phyloP scores from a whole-genome alignment of 768 basidiomycete species.

The Serendipita sp. region DNA sequence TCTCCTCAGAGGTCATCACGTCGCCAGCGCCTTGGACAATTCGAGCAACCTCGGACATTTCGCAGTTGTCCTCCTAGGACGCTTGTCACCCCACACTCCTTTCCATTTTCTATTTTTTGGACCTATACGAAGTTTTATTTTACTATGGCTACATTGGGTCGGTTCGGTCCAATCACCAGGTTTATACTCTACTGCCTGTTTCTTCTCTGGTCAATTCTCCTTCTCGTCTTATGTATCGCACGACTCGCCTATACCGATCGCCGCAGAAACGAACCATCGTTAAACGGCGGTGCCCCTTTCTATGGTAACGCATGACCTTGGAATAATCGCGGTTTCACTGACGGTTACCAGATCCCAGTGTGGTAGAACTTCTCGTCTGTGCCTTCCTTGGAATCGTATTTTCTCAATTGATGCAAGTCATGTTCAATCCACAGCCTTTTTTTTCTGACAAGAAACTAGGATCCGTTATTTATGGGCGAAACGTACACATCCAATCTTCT shows the following conservation, averaged over 20 bases:
- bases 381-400: constrained; percentile 14
- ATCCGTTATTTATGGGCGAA: constrained; percentile 4
- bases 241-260: constrained; percentile 18
- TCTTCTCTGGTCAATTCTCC: constrained; percentile 10
- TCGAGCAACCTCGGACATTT: too few relatives aligned
- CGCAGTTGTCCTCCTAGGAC: too few relatives aligned
- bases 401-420: constrained; percentile 15
- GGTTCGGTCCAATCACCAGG: not conserved
- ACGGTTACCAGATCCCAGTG: constrained; percentile 14
- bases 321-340: not conserved
- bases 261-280: constrained; percentile 15
- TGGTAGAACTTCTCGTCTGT: constrained; percentile 18
- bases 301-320: constrained; percentile 8
- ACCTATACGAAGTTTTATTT: too few relatives aligned
- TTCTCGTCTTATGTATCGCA: constrained; percentile 14
- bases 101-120: too few relatives aligned
- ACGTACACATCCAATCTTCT: constrained; percentile 2
- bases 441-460: constrained; percentile 2
- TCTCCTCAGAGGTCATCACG: too few relatives aligned
- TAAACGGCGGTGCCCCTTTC: constrained; percentile 18
- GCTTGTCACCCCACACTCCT: too few relatives aligned
- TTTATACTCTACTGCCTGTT: not conserved
- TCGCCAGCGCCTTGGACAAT: too few relatives aligned
- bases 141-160: not conserved
- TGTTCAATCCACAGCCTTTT: not conserved